These are phyloP conservation scores for Nannochloris sp. DNA, from an alignment of 139 green algal genomes.

Conservation along the genomic window DNA sequence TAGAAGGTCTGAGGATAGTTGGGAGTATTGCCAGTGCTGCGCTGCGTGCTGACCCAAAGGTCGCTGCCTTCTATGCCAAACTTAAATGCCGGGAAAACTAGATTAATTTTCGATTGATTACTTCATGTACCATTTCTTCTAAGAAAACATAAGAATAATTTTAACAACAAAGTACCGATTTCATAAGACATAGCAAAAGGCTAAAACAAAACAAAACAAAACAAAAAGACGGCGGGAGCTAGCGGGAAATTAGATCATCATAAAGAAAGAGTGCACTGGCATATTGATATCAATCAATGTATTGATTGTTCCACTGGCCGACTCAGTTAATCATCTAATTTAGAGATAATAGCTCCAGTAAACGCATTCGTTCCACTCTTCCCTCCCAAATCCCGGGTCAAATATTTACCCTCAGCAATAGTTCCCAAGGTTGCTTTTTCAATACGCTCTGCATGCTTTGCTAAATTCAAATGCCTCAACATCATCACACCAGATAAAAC, in stretches of 20 bases:
- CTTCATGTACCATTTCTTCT: not conserved
- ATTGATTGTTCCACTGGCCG: not conserved
- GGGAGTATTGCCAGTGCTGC: slow-evolving; percentile 23
- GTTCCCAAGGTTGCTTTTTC: slow-evolving; percentile 67
- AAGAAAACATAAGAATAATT: not conserved
- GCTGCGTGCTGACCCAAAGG: slow-evolving; percentile 28
- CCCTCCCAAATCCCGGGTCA: slow-evolving; percentile 85
- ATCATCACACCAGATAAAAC: slow-evolving; percentile 89
- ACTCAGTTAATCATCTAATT: slow-evolving; percentile 38
- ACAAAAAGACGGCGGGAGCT: too few species aligned
- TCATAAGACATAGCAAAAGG: too few species aligned
- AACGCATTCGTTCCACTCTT: slow-evolving; percentile 69
- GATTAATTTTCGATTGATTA: not conserved
- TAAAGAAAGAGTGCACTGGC: too few species aligned
- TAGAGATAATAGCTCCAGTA: slow-evolving; percentile 85
- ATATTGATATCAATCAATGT: not conserved
- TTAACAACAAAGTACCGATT: not conserved
- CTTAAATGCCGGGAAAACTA: too few species aligned
- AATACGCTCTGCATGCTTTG: slow-evolving; percentile 25
- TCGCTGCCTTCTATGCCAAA: slow-evolving; percentile 23
- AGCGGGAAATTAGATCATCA: too few species aligned
- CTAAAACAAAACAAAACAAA: too few species aligned
- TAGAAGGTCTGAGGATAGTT: slow-evolving; percentile 35
- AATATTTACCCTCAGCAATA: slow-evolving; percentile 79
- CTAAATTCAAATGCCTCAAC: slow-evolving; percentile 76